Evolutionary conservation across 164 flowering plant species (phyloP).

Genomic region (Litsea cubeba): DNA sequence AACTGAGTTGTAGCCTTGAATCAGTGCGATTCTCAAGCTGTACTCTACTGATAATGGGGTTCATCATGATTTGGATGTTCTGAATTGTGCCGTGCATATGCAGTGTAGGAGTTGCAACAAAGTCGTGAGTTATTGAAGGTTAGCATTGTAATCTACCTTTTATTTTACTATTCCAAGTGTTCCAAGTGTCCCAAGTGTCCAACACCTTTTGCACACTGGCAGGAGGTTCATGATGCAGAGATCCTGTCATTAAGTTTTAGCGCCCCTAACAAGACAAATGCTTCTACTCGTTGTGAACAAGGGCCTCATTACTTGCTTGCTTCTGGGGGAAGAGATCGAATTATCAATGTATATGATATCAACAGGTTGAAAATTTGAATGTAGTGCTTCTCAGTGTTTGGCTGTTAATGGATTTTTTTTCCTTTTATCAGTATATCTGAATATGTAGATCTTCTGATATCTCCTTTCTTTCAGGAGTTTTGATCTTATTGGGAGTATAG

Average conservation of each 20-base stretch:
- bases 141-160: neutral
- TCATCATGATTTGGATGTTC: neutral
- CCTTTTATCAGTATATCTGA: neutral
- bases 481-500: conserved; percentile 48
- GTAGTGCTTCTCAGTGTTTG: neutral
- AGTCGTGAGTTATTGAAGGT: neutral
- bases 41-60: neutral
- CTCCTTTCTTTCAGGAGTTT: conserved; percentile 45
- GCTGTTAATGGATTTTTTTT: neutral
- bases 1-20: neutral
- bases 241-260: conserved; percentile 60
- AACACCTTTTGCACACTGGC: conserved; percentile 9
- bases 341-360: conserved; percentile 58
- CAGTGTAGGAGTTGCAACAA: neutral
- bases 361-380: conserved; percentile 36
- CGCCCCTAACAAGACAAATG: conserved; percentile 20
- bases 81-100: neutral
- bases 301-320: conserved; percentile 43
- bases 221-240: conserved; percentile 68
- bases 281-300: conserved; percentile 8
- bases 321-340: conserved; percentile 61
- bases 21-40: neutral
- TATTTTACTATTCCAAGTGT: neutral
- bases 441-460: conserved; percentile 1
- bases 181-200: neutral